phyloP scores from a whole-genome alignment of 768 basidiomycete species.

The Russula virescens region DNA sequence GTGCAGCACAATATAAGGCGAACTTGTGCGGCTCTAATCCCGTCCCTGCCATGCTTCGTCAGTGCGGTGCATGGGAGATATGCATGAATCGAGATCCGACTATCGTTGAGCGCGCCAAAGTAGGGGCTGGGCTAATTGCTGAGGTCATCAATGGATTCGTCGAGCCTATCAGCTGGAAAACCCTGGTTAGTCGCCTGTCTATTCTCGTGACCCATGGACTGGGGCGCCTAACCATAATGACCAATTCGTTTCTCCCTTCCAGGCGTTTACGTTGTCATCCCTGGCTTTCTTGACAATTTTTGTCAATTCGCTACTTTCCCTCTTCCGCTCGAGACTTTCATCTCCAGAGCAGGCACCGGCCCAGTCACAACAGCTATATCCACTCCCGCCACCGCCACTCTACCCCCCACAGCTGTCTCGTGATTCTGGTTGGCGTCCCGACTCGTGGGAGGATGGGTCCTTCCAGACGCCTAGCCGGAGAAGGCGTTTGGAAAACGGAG shows the following conservation, averaged over 20 bases:
- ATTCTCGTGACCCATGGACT: not conserved
- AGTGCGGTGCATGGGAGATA: slow-evolving; percentile 85
- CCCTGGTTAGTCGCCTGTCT: slow-evolving; percentile 53
- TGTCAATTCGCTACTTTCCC: slow-evolving; percentile 71
- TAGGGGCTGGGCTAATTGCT: slow-evolving; percentile 91
- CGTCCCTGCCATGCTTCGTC: slow-evolving; percentile 82
- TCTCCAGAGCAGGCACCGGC: slow-evolving; percentile 26
- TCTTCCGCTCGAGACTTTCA: slow-evolving; percentile 66
- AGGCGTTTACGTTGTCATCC: slow-evolving; percentile 74
- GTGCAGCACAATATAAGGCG: slow-evolving; percentile 70
- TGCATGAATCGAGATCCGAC: slow-evolving; percentile 96
- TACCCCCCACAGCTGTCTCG: slow-evolving; percentile 16
- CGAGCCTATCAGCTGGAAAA: slow-evolving; percentile 97
- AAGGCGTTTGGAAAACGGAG: slow-evolving; percentile 23
- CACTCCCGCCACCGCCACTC: slow-evolving; percentile 23
- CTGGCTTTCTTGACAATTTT: slow-evolving; percentile 72
- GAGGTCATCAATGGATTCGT: slow-evolving; percentile 96
- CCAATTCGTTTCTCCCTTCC: not conserved
- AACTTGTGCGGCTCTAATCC: slow-evolving; percentile 74
- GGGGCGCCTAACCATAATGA: not conserved
- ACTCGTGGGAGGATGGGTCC: slow-evolving; percentile 26
- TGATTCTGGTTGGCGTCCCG: slow-evolving; percentile 16
- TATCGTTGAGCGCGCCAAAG: slow-evolving; percentile 79
- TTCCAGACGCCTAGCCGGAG: slow-evolving; percentile 25
- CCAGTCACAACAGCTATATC: slow-evolving; percentile 20